A percentile compares a stretch with the other conserved stretches of the same genome.
Evolutionary conservation across 805 yeast genomes (phyloP).

Genomic region (Wickerhamomyces pijperi): DNA sequence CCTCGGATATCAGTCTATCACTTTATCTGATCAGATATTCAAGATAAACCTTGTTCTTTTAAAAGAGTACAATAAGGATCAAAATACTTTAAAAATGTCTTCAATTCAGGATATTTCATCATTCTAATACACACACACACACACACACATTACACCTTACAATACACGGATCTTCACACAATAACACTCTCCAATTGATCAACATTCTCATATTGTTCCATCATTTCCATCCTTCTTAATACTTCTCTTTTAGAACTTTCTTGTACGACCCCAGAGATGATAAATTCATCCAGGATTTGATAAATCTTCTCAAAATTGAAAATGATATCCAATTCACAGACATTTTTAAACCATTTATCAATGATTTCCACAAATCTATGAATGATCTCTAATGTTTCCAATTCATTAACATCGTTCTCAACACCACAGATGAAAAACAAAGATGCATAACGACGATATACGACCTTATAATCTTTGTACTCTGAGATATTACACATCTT

Average conservation of each 20-base stretch:
- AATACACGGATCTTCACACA: conserved; percentile 15
- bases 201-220: conserved; percentile 76
- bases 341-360: conserved; percentile 94
- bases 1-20: too few species aligned
- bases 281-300: conserved; percentile 79
- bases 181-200: conserved; percentile 44
- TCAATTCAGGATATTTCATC: too few species aligned
- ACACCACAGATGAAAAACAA: conserved; percentile 83
- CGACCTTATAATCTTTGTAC: conserved; percentile 55
- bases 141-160: too few species aligned
- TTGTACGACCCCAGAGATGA: conserved; percentile 79
- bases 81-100: too few species aligned
- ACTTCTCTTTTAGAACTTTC: conserved; percentile 79
- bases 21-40: too few species aligned
- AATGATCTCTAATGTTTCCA: conserved; percentile 72
- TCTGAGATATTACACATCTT: conserved; percentile 59
- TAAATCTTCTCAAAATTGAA: conserved; percentile 94
- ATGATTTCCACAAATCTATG: conserved; percentile 93
- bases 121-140: too few species aligned
- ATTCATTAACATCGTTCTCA: conserved; percentile 75
- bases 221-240: conserved; percentile 63
- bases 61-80: too few species aligned
- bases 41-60: too few species aligned
- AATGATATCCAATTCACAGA: conserved; percentile 91
- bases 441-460: conserved; percentile 89